Evolutionary conservation across 2,329 filamentous ascomycete genomes (phyloP).

Genomic region (Orbilia brochopaga): DNA sequence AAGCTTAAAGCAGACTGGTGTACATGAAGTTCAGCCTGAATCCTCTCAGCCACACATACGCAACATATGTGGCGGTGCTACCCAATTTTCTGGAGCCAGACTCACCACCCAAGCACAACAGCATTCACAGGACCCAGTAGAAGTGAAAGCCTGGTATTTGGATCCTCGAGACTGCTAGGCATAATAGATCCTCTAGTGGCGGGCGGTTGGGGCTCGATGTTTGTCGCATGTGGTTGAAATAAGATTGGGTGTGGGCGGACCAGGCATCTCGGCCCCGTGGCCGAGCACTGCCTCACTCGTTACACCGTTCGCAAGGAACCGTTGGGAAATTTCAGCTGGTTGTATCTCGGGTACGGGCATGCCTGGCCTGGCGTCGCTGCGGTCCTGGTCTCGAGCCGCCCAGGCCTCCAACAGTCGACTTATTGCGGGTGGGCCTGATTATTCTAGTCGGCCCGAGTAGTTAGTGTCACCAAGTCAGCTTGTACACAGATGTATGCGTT

Average conservation of each 20-base stretch:
- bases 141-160: too few species aligned
- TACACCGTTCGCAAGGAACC: background rate
- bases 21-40: too few species aligned
- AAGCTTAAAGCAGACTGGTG: too few species aligned
- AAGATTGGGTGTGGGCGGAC: constrained; percentile 49
- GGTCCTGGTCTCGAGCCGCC: constrained; percentile 24
- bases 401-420: constrained; percentile 1
- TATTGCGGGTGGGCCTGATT: background rate
- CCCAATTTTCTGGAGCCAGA: background rate
- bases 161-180: constrained; percentile 28
- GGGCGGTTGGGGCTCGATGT: constrained; percentile 36
- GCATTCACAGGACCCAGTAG: too few species aligned
- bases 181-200: constrained; percentile 14
- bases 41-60: constrained; percentile 25
- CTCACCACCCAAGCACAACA: too few species aligned
- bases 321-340: constrained; percentile 39
- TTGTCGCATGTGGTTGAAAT: constrained; percentile 51
- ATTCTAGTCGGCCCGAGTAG: too few species aligned
- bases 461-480: too few species aligned
- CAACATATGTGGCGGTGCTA: constrained; percentile 36
- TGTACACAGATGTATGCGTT: too few species aligned
- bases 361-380: constrained; percentile 23
- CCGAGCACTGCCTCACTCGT: constrained; percentile 49
- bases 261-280: constrained; percentile 38
- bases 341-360: constrained; percentile 24